These are phyloP conservation scores for Plantago coronopus DNA, from an alignment of 305 asterid species.

Conservation along the genomic window DNA sequence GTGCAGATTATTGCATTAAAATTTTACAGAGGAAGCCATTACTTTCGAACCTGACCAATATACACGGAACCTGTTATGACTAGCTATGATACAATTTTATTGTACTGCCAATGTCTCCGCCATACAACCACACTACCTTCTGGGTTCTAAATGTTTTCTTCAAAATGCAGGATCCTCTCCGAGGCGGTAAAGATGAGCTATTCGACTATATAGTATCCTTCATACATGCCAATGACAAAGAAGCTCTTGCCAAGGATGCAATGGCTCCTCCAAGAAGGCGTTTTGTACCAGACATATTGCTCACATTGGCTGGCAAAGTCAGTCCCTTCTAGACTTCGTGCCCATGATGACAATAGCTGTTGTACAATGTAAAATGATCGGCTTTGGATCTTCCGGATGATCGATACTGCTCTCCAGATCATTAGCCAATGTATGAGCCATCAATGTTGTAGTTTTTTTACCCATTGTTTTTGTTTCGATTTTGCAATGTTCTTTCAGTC, in stretches of 20 bases:
- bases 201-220: constrained; percentile 62
- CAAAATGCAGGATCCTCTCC: constrained; percentile 79
- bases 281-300: constrained; percentile 70
- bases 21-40: too few species aligned
- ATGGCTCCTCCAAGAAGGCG: constrained; percentile 73
- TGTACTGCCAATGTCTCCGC: too few species aligned
- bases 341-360: not conserved
- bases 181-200: constrained; percentile 92
- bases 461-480: too few species aligned
- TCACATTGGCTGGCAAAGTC: constrained; percentile 57
- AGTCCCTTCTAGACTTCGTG: constrained; percentile 65
- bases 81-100: too few species aligned
- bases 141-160: constrained; percentile 1
- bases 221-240: constrained; percentile 65
- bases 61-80: too few species aligned
- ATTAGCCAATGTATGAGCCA: too few species aligned
- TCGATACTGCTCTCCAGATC: too few species aligned
- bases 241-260: constrained; percentile 71
- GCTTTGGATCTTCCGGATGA: not conserved
- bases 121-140: constrained; percentile 2
- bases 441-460: too few species aligned
- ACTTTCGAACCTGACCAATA: too few species aligned
- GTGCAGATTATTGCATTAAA: constrained; percentile 2
- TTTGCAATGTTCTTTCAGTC: too few species aligned
- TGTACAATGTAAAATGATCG: not conserved